phyloP scores from a whole-genome alignment of 345 rosid genomes.

The Gossypium herbaceum region DNA sequence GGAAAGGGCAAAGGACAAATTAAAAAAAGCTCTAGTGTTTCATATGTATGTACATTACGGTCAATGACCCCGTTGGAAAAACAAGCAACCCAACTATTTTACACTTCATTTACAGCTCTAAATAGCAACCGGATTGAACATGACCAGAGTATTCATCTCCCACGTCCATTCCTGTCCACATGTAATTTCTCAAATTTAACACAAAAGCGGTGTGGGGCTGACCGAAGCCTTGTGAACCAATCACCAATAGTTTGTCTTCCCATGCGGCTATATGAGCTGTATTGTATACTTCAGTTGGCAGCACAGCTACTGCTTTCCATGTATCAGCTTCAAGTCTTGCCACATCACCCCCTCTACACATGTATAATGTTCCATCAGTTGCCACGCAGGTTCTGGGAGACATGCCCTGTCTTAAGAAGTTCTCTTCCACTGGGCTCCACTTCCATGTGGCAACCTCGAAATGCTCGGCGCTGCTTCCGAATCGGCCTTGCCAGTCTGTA shows the following conservation, averaged over 20 bases:
- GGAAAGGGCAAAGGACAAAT: background rate
- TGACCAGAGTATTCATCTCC: constrained; percentile 39
- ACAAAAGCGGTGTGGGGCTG: constrained; percentile 31
- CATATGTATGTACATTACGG: background rate
- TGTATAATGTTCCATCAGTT: constrained; percentile 30
- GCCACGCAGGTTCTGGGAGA: constrained; percentile 36
- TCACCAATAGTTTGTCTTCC: constrained; percentile 47
- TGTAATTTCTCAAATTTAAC: constrained; percentile 28
- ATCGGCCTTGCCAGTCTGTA: constrained; percentile 70
- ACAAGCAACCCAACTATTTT: background rate
- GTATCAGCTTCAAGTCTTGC: constrained; percentile 14
- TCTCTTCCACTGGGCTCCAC: constrained; percentile 40
- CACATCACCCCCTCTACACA: constrained; percentile 43
- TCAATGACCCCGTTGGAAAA: background rate
- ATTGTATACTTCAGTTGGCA: constrained; percentile 50
- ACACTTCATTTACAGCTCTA: constrained; percentile 31
- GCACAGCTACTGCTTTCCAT: constrained; percentile 44
- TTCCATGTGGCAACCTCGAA: constrained; percentile 39
- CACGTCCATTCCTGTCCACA: constrained; percentile 46
- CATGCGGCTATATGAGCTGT: constrained; percentile 34
- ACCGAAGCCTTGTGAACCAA: constrained; percentile 41
- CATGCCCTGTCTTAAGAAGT: constrained; percentile 24
- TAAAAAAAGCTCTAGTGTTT: background rate
- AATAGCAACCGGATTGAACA: constrained; percentile 59
- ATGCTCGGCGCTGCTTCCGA: constrained; percentile 41